Conservation (phyloP, 768 basidiomycete species). For the Leucocoprinus leucothites region DNA sequence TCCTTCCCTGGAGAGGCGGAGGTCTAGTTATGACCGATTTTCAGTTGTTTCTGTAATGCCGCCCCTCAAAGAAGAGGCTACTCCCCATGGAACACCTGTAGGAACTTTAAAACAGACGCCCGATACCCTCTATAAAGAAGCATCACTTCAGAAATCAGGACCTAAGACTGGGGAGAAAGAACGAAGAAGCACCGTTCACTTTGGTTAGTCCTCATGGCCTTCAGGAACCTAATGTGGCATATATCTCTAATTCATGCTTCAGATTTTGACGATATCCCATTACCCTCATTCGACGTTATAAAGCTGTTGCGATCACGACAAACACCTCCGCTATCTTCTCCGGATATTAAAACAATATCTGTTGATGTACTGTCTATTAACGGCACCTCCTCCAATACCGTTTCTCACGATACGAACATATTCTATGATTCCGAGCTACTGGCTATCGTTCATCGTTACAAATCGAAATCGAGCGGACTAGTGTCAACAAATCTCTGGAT, state of each 20-base stretch:
- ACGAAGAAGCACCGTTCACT: neutral
- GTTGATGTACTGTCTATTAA: conserved; percentile 66
- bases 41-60: conserved; percentile 56
- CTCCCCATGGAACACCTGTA: conserved; percentile 52
- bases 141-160: neutral
- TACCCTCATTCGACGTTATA: conserved; percentile 49
- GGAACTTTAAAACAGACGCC: conserved; percentile 44
- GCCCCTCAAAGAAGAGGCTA: conserved; percentile 64
- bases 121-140: neutral
- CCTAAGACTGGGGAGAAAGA: neutral
- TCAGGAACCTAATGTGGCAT: neutral
- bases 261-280: conserved; percentile 33
- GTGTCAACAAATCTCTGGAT: conserved; percentile 72
- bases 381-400: conserved; percentile 43
- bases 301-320: conserved; percentile 33
- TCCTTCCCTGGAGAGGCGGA: conserved; percentile 50
- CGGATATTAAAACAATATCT: conserved; percentile 56
- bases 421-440: conserved; percentile 77
- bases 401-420: conserved; percentile 44
- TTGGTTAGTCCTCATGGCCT: conserved; percentile 2
- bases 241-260: neutral
- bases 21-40: conserved; percentile 67
- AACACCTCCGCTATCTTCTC: conserved; percentile 20
- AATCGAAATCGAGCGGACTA: conserved; percentile 61
- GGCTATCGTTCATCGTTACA: conserved; percentile 65